Base-by-base conservation (phyloP, 768 basidiomycete species). In the Plicaturopsis crispa region DNA sequence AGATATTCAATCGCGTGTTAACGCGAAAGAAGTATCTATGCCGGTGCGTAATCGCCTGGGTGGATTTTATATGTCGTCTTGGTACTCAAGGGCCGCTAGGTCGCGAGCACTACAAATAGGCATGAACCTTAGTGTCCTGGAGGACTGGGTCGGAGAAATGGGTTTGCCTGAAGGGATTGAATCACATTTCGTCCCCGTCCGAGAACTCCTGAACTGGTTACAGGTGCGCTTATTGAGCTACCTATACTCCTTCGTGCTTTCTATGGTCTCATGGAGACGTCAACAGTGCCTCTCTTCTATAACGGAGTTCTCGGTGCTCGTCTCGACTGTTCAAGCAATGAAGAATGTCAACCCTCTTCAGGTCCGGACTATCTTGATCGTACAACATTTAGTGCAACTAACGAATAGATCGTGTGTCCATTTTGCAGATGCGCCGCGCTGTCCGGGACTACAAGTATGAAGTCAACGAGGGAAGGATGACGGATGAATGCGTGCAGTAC, bases 1-100 rank as follows among this genome's bases (percentile, higher is more conserved):
- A 89, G 59, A 72, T 82, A 30, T 89, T 90, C 61, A 91, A 90
- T 54, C 78, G 88, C 26, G 67, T 91, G 24, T 60, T 90, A 30
- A 86, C 80, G n/a, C 78, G 93, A 39, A 96, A 91, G 65, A 96
- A 92, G 55, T 94, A 89, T 54, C 66, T 98, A 3, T 97, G 96
- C 62, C 78, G 94, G 76, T 86, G 60, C 49, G 65, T 43, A 6
- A 28, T 33, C 36, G 39, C 43, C 38, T 12, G 22, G 31, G 38
- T 4, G 16, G 24, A 26, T 33, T 35, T 20, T 22, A 7, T 16
- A 41, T 30, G 19, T 16, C 20, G n/a, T 23, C 35, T 36, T 6
- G 21, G 16, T 24, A 18, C 34, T 33, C 28, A 22, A 33, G 36
- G 43, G 49, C 32, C 23, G 11, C 10, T 47, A 81, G 86, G 48